These are phyloP conservation scores for Dactylellina haptotyla DNA, from an alignment of 2,329 filamentous ascomycete genomes.

Conservation along the genomic window DNA sequence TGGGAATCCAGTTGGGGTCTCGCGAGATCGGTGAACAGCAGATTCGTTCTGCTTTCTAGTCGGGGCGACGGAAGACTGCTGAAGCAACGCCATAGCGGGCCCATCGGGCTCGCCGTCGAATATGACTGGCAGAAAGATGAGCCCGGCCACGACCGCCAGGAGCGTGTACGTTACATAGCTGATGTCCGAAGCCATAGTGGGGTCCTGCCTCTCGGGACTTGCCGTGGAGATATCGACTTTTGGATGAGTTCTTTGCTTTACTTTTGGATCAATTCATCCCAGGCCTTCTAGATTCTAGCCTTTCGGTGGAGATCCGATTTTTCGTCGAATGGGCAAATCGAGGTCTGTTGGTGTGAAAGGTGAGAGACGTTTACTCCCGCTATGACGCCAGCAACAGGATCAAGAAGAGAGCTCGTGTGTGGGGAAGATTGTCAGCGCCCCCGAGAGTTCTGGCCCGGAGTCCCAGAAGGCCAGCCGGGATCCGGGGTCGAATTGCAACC, in stretches of 20 bases:
- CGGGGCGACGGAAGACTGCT: slow-evolving; percentile 80
- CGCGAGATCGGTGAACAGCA: slow-evolving; percentile 83
- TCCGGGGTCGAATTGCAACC: slow-evolving; percentile 33
- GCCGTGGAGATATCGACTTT: neutral
- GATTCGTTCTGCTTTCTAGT: slow-evolving; percentile 87
- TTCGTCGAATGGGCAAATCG: neutral
- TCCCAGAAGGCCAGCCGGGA: slow-evolving; percentile 16
- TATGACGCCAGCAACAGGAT: slow-evolving; percentile 36
- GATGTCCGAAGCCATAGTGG: slow-evolving; percentile 48
- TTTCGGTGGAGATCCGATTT: neutral
- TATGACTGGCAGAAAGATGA: slow-evolving; percentile 74
- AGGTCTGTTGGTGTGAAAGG: slow-evolving; percentile 1
- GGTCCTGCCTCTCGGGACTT: slow-evolving; percentile 8
- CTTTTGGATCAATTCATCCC: neutral
- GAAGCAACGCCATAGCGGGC: slow-evolving; percentile 87
- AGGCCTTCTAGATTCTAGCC: neutral
- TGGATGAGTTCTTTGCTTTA: neutral
- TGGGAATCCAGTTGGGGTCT: slow-evolving; percentile 84
- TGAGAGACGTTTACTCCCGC: neutral
- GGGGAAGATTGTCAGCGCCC: slow-evolving; percentile 16
- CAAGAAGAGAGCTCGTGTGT: neutral
- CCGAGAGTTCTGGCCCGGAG: neutral
- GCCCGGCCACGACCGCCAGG: slow-evolving; percentile 73
- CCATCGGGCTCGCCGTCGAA: slow-evolving; percentile 83
- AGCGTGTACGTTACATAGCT: slow-evolving; percentile 68